Percentiles rank a stretch among this genome's conserved stretches.
Evolutionary conservation across 2,329 filamentous ascomycete genomes (phyloP).

Genomic region (Diaporthe australafricana): DNA sequence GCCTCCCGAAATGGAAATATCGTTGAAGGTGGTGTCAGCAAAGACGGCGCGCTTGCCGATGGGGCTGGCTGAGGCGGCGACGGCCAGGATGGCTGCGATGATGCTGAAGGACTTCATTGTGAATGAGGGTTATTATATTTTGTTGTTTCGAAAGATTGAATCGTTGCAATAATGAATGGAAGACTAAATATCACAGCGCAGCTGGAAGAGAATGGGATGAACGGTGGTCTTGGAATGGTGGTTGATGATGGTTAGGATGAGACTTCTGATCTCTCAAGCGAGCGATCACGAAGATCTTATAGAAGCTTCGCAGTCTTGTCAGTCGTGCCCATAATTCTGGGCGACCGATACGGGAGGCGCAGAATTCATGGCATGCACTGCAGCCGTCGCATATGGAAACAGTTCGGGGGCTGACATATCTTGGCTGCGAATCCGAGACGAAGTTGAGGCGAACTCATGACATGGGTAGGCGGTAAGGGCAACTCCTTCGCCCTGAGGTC

Average conservation of each 20-base stretch:
- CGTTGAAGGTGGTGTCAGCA: constrained; percentile 47
- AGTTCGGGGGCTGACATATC: constrained; percentile 22
- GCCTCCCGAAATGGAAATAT: constrained; percentile 51
- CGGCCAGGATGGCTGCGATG: constrained; percentile 39
- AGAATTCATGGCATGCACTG: constrained; percentile 5
- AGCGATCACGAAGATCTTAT: constrained; percentile 31
- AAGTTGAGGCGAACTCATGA: constrained; percentile 26
- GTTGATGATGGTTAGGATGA: not conserved
- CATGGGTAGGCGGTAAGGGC: constrained; percentile 14
- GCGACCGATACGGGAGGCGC: not conserved
- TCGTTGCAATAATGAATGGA: constrained; percentile 27
- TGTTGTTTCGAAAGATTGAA: constrained; percentile 2
- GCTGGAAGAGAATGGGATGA: constrained; percentile 31
- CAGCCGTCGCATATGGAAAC: constrained; percentile 15
- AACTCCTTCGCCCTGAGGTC: constrained; percentile 16
- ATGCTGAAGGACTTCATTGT: constrained; percentile 44
- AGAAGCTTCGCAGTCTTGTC: constrained; percentile 17
- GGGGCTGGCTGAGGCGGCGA: constrained; percentile 39
- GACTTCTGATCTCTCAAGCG: constrained; percentile 2
- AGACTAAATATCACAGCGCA: constrained; percentile 37
- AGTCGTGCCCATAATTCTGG: not conserved
- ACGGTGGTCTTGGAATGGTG: constrained; percentile 12
- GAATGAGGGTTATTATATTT: constrained; percentile 34
- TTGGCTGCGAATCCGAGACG: constrained; percentile 24
- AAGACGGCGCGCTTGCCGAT: constrained; percentile 42